Evolutionary conservation across 2,329 filamentous ascomycete genomes (phyloP).

Genomic region (Sporothrix inflata): DNA sequence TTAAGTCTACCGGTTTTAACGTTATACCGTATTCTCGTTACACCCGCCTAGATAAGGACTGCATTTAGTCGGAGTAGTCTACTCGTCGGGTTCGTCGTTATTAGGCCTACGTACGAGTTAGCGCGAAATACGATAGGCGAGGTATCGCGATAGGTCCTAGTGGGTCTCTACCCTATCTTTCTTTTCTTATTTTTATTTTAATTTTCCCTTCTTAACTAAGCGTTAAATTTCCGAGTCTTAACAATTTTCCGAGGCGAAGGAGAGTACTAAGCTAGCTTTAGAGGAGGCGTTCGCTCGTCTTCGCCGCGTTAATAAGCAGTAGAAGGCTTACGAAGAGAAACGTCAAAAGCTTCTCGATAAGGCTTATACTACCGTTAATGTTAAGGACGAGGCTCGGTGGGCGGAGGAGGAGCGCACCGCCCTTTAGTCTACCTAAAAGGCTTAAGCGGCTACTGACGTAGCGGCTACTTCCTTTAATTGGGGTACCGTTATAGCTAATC

Average conservation of each 20-base stretch:
- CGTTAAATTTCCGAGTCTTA: neutral
- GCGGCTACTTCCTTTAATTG: neutral
- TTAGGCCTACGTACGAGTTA: neutral
- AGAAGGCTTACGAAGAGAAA: no score
- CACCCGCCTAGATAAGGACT: no score
- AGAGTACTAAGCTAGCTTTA: neutral
- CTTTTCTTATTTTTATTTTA: neutral
- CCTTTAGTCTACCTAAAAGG: neutral
- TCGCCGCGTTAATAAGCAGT: neutral
- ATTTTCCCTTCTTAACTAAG: neutral
- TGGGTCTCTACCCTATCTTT: neutral
- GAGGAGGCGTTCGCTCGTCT: neutral
- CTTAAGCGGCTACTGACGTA: no score
- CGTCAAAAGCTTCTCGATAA: neutral
- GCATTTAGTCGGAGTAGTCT: no score
- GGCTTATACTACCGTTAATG: neutral
- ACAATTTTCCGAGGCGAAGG: neutral
- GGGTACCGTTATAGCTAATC: neutral
- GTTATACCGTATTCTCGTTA: no score
- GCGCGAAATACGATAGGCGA: neutral
- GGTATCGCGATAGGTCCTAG: neutral
- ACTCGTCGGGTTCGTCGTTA: neutral
- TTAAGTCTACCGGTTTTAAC: no score
- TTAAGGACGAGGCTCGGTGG: neutral
- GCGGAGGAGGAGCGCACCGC: neutral